Evolutionary conservation across 2,329 filamentous ascomycete species (phyloP).

Genomic region (Aspergillus felis): DNA sequence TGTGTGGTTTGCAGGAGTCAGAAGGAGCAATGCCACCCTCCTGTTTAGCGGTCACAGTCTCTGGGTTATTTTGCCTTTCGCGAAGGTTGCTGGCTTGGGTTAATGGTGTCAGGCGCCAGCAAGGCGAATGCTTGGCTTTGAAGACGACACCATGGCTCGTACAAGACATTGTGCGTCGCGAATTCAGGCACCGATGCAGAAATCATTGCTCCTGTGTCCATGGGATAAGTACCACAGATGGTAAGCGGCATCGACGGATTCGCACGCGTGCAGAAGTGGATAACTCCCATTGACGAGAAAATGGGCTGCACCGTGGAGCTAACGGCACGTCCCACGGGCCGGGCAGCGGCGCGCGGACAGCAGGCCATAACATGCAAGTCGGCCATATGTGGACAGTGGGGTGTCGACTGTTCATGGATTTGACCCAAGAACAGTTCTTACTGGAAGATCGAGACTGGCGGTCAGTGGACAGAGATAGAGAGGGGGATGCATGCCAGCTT

Average conservation of each 20-base stretch:
- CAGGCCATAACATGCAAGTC: constrained; percentile 20
- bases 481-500: constrained; percentile 1
- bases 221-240: constrained; percentile 1
- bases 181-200: constrained; percentile 22
- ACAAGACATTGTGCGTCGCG: constrained; percentile 5
- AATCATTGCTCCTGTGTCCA: background rate
- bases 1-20: background rate
- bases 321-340: constrained; percentile 22
- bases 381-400: constrained; percentile 8
- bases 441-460: constrained; percentile 21
- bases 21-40: background rate
- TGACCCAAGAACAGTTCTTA: constrained; percentile 19
- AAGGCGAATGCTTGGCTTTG: background rate
- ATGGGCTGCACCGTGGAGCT: constrained; percentile 17
- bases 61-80: background rate
- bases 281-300: constrained; percentile 9
- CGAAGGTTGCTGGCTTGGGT: background rate
- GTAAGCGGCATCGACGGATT: constrained; percentile 12
- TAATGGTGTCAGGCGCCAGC: background rate
- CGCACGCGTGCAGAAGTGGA: constrained; percentile 20
- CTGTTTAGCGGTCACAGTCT: background rate
- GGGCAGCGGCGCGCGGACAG: constrained; percentile 20
- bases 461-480: constrained; percentile 11
- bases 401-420: constrained; percentile 6
- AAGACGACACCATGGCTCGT: constrained; percentile 5